Base-by-base conservation (phyloP, 352 stramenopile genomes). In the Thraustochytrium striatum region DNA sequence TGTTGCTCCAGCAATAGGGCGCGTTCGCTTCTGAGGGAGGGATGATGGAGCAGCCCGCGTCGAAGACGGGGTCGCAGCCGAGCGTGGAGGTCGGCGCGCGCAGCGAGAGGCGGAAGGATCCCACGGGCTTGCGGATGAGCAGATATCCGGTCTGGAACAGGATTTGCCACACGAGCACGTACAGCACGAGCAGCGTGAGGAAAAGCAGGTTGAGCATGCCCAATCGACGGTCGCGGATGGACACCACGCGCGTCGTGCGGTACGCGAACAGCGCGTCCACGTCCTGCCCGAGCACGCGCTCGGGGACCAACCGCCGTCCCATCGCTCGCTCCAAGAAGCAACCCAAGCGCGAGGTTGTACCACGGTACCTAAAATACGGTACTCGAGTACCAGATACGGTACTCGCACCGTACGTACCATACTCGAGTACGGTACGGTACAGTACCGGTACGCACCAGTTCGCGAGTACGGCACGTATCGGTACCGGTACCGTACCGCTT, bases 101-200 rank as follows among this genome's bases (percentile, higher is more conserved):
- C 44, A 75, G 50, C 43, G 65, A 75, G 39, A 75, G 68, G 32
- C 65, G 65, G 11, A 28, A 32, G 16, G 32, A 25, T 3, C 44
- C 65, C 0, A 16, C 43, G 13, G 65, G 65, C 25, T 39, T 9
- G 19, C 19, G 65, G 35, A 75, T 44, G 30, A 68, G 28, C 19
- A 75, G 52, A 30, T 75, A 75, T 25, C 65, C 65, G 41, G 65
- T 75, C 33, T 75, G 65, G 50, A 30, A 75, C 32, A 75, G 65
- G 8, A 75, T 75, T 28, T 75, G 65, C n/a, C 61, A 75, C 3
- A 75, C 2, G n/a, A 75, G 41, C 65, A 75, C 65, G 30, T 75
- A 75, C 32, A 72, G 19, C 1, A 75, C 9, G 3, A 43, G 65
- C 8, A 43, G 41, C 8, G 50, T 43, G 11, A 70, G 16, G 52